Base-by-base conservation (phyloP, 176 grass and related monocot genomes). In the Phyllostachys edulis region DNA sequence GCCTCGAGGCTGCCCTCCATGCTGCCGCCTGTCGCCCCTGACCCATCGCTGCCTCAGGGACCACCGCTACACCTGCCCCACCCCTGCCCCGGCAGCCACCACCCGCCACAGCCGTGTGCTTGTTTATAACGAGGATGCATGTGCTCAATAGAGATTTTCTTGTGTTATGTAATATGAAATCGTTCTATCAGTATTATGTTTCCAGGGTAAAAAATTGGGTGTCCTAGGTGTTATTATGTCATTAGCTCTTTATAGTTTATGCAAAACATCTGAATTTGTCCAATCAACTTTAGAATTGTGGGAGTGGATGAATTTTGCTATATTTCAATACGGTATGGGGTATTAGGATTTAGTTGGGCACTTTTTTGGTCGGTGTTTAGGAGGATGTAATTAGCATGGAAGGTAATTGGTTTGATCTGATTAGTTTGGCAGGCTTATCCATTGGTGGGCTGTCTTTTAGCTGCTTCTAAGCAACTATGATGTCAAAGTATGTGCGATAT, bases 361-460 rank as follows among this genome's bases (percentile, higher is more conserved):
- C 44, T 50, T 73, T 8, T 46, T 66, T 79, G 4, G 44, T 83
- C 13, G 40, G 38, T 72, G 67, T 29, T 45, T 79, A 46, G 75
- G 75, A 79, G 39, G 20, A 74, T 11, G 17, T 27, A 67, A 73
- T 54, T 79, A 80, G 29, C 75, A 80, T 40, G 39, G 59, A 80
- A 73, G 61, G 18, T 89, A 63, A 14, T 50, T 89, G 40, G 32
- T 80, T 81, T 34, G 38, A 15, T 75, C 67, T 75, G 42, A 70
- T 88, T 82, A 51, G 14, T 88, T 88, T 51, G 17, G 18, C 66
- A 88, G 55, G 57, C 60, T 84, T 78, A 63, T 64, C 63, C 60
- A 56, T 16, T 32, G 6, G 62, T 34, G 14, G 14, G 23, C 42
- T 85, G 51, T 63, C 41, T 59, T 80, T 69, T 88, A 84, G 75